phyloP scores from a whole-genome alignment of 2,329 filamentous ascomycete species.

The Verticillium longisporum region DNA sequence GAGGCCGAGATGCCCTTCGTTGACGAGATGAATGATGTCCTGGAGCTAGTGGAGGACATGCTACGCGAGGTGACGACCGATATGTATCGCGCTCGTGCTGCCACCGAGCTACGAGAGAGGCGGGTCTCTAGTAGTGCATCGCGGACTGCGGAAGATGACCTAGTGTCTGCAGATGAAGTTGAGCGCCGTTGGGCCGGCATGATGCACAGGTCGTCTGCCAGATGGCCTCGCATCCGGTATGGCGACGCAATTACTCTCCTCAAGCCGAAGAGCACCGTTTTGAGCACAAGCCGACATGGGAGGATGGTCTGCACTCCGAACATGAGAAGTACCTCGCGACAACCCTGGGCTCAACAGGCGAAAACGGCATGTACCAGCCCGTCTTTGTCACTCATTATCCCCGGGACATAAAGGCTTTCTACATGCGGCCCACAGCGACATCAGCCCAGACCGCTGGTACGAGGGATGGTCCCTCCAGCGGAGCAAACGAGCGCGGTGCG shows the following conservation, averaged over 20 bases:
- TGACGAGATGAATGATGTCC: constrained; percentile 61
- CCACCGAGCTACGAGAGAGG: constrained; percentile 32
- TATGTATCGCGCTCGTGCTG: constrained; percentile 32
- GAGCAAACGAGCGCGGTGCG: constrained; percentile 15
- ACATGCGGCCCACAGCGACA: constrained; percentile 37
- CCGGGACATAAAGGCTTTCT: constrained; percentile 85
- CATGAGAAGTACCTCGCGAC: constrained; percentile 86
- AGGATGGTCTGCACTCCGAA: constrained; percentile 73
- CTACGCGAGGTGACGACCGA: constrained; percentile 46
- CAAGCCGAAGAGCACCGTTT: constrained; percentile 57
- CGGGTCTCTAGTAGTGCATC: constrained; percentile 7
- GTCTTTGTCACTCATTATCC: constrained; percentile 94
- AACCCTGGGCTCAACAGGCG: constrained; percentile 44
- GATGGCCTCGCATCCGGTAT: constrained; percentile 82
- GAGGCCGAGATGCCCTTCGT: constrained; percentile 85
- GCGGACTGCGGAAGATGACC: constrained; percentile 21
- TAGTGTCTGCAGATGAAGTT: constrained; percentile 44
- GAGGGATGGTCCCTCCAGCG: neutral
- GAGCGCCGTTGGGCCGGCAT: constrained; percentile 68
- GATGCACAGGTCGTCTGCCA: constrained; percentile 27
- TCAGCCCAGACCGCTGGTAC: neutral
- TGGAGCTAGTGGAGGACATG: constrained; percentile 75
- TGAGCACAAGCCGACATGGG: constrained; percentile 62
- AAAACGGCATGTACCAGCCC: constrained; percentile 49
- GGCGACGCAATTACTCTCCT: constrained; percentile 67